phyloP scores from a whole-genome alignment of 2,329 filamentous ascomycete genomes.

The Aspergillus uvarum region DNA sequence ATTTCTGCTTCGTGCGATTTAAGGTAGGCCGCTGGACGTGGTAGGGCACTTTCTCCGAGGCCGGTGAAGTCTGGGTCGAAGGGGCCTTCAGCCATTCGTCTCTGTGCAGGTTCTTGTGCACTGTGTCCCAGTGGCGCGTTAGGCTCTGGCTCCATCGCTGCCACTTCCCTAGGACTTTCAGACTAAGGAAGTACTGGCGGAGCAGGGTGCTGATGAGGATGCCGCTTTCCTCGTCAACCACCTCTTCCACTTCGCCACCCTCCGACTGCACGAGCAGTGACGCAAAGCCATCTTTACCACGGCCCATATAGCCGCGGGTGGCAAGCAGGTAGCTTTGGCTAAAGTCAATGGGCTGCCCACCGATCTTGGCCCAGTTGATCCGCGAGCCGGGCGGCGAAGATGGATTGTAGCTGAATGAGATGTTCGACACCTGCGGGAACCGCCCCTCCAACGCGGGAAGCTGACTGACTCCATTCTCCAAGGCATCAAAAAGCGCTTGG shows the following conservation, averaged over 20 bases:
- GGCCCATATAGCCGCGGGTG: slow-evolving; percentile 84
- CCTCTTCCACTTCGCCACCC: slow-evolving; percentile 72
- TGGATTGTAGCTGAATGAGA: slow-evolving; percentile 71
- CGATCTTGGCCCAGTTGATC: slow-evolving; percentile 63
- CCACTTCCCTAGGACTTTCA: slow-evolving; percentile 80
- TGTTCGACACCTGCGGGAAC: slow-evolving; percentile 85
- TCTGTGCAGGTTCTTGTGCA: slow-evolving; percentile 62
- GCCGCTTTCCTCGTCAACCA: slow-evolving; percentile 83
- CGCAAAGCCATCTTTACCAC: slow-evolving; percentile 81
- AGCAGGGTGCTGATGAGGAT: slow-evolving; percentile 83
- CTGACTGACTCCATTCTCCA: slow-evolving; percentile 79
- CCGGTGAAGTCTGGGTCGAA: slow-evolving; percentile 30
- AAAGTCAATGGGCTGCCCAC: slow-evolving; percentile 60
- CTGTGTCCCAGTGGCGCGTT: slow-evolving; percentile 63
- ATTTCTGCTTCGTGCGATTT: slow-evolving; percentile 22
- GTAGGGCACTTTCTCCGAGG: slow-evolving; percentile 25
- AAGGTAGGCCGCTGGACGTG: slow-evolving; percentile 21
- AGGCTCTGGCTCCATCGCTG: slow-evolving; percentile 65
- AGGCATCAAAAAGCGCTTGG: slow-evolving; percentile 69
- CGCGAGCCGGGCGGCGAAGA: slow-evolving; percentile 60
- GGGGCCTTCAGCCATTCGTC: slow-evolving; percentile 52
- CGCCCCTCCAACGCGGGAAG: slow-evolving; percentile 82
- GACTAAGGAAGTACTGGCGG: slow-evolving; percentile 85
- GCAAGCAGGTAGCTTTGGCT: slow-evolving; percentile 68
- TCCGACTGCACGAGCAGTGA: slow-evolving; percentile 73